Percentiles rank a stretch among this genome's conserved stretches.
These are phyloP conservation scores for Exserohilum rostratum DNA, from an alignment of 2,329 filamentous ascomycete species.

Conservation along the genomic window DNA sequence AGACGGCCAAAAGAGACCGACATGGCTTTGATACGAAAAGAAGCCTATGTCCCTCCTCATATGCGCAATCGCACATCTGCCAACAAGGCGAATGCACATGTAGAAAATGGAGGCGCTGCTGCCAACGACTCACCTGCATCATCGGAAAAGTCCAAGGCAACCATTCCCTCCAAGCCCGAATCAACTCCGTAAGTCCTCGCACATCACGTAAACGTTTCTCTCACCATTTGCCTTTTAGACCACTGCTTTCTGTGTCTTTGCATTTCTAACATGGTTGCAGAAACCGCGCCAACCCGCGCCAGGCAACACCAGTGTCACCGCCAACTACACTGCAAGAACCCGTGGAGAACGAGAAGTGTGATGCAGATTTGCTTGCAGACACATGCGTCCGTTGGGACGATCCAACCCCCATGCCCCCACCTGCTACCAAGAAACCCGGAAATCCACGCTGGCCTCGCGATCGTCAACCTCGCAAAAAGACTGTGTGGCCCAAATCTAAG, in stretches of 20 bases:
- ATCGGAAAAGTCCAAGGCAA: conserved; percentile 15
- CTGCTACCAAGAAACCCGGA: conserved; percentile 4
- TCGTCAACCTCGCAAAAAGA: conserved; percentile 12
- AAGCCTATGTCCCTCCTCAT: conserved; percentile 34
- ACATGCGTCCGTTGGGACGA: conserved; percentile 16
- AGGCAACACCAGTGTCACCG: conserved; percentile 1
- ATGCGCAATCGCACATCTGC: conserved; percentile 21
- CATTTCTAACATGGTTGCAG: conserved; percentile 5
- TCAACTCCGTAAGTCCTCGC: conserved; percentile 16
- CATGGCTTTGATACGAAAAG: conserved; percentile 10
- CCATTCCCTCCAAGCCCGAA: not conserved
- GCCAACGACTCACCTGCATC: conserved; percentile 2
- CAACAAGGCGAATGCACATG: conserved; percentile 6
- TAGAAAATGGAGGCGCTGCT: conserved; percentile 1
- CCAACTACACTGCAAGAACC: conserved; percentile 5
- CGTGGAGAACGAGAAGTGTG: not conserved
- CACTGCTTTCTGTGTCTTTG: not conserved
- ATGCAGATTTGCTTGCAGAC: conserved; percentile 26
- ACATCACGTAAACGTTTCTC: too few relatives aligned
- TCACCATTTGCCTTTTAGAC: not conserved
- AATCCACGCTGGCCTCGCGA: conserved; percentile 25
- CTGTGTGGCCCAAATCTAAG: conserved; percentile 34
- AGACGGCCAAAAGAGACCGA: not conserved
- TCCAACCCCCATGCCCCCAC: conserved; percentile 1
- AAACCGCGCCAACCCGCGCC: not conserved